Evolutionary conservation across 2,329 filamentous ascomycete genomes (phyloP).

Genomic region (Claviceps purpurea): DNA sequence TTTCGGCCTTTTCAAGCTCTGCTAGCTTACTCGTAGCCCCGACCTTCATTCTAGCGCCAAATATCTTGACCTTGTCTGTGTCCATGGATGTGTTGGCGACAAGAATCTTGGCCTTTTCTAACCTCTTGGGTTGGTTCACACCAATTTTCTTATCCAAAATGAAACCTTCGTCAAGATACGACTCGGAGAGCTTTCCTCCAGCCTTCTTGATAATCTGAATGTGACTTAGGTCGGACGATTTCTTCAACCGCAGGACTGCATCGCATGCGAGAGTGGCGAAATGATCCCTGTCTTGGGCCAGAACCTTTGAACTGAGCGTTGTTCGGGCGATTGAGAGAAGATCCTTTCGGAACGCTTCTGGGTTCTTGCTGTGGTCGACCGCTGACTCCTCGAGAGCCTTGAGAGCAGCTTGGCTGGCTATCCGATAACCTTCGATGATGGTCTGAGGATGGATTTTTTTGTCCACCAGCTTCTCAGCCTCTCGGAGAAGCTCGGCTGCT

Average conservation of each 20-base stretch:
- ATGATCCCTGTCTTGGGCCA: slow-evolving; percentile 84
- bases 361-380: slow-evolving; percentile 77
- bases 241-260: slow-evolving; percentile 78
- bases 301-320: slow-evolving; percentile 92
- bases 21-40: slow-evolving; percentile 91
- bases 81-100: slow-evolving; percentile 99
- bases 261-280: slow-evolving; percentile 85
- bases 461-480: slow-evolving; percentile 93
- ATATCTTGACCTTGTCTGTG: slow-evolving; percentile 99
- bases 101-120: slow-evolving; percentile 97
- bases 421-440: slow-evolving; percentile 97
- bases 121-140: slow-evolving; percentile 91
- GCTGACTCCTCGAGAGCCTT: slow-evolving; percentile 71
- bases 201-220: slow-evolving; percentile 99
- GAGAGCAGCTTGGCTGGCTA: slow-evolving; percentile 84
- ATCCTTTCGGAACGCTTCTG: slow-evolving; percentile 77
- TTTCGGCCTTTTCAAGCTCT: slow-evolving; percentile 95
- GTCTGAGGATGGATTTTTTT: slow-evolving; percentile 99
- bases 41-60: slow-evolving; percentile 93
- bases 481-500: slow-evolving; percentile 84
- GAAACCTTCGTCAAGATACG: slow-evolving; percentile 95
- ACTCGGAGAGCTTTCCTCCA: slow-evolving; percentile 92
- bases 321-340: slow-evolving; percentile 83
- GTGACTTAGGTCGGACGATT: slow-evolving; percentile 85
- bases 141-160: slow-evolving; percentile 99